A percentile compares a stretch with the other conserved stretches of the same genome.
These are phyloP conservation scores for Rhodotorula taiwanensis DNA, from an alignment of 768 basidiomycete genomes.

Conservation along the genomic window DNA sequence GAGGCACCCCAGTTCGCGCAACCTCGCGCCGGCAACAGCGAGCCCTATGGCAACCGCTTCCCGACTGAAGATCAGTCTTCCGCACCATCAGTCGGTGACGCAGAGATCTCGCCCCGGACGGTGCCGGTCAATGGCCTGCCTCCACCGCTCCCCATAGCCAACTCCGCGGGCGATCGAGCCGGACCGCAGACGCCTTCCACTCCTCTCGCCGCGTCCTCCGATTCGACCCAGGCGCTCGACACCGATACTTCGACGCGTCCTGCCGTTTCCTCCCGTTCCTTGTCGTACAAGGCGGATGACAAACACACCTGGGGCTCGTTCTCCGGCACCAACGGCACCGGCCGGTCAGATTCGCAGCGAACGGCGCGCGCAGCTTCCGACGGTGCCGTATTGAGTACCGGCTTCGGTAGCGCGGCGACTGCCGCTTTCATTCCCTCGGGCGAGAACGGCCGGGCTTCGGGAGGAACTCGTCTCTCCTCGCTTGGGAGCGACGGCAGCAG, in stretches of 20 bases:
- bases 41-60: too few species aligned
- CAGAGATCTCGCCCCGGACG: too few species aligned
- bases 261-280: background rate
- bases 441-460: background rate
- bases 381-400: slow-evolving; percentile 16
- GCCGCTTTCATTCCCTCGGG: background rate
- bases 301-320: slow-evolving; percentile 18
- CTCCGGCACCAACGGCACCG: background rate
- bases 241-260: background rate
- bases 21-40: too few species aligned
- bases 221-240: background rate
- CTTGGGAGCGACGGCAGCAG: slow-evolving; percentile 14
- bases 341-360: slow-evolving; percentile 4
- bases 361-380: slow-evolving; percentile 27
- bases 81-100: too few species aligned
- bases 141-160: too few species aligned
- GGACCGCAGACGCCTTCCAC: too few species aligned
- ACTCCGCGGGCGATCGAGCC: too few species aligned
- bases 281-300: slow-evolving; percentile 9
- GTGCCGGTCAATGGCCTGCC: too few species aligned
- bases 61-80: too few species aligned
- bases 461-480: slow-evolving; percentile 6
- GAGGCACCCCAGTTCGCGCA: too few species aligned
- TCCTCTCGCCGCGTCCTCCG: background rate
- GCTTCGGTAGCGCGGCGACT: background rate